Evolutionary conservation across 2,329 filamentous ascomycete species (phyloP), one percentile per base, ranked within the genome.

Genomic region (Claviceps purpurea): DNA sequence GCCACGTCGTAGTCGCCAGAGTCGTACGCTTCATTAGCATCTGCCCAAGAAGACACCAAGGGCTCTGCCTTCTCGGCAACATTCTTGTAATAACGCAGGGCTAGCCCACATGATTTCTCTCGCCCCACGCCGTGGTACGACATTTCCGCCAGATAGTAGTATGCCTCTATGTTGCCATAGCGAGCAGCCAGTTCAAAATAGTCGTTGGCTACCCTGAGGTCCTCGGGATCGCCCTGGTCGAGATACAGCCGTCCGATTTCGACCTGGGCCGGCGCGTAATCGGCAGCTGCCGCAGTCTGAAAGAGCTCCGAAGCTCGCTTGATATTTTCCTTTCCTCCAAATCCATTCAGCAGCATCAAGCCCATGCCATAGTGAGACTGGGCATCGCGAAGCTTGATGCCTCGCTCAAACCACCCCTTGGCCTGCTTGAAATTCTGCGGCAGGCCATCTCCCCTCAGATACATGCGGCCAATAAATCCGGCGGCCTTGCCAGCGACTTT

Each of bases 121-220:
- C 87, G 77, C 5, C 87, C 89, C 34, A 94, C 78, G 0, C 87
- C 89, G 56, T 87, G 79, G 59, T 90, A 80, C 24, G 83, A 84
- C 72, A 95, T 81, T 68, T 96, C 90, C 2, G 88, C 90, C 4
- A 96, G 79, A 65, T 95, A 95, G 69, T 95, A 96, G 64, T 87
- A 88, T 0, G 89, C 87, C 67, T 95, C 89, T 56, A 95, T 85
- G 62, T 89, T 86, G 14, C 84, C 84, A 63, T 89, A 89, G 24
- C 87, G 76, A 42, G 85, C 85, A 5, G 90, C 90, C 47, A 91
- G 75, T 62, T 95, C 89, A 60, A 96, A 95, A 65, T 94, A 95
- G 58, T 85, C 82, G 54, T 82, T 85, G 2, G 90, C 90, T 0
- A 84, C 82, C 5, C 77, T 71, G n/a, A 93, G 71, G 59, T 95